Evolutionary conservation across 2,329 filamentous ascomycete genomes (phyloP), one percentile per base, ranked within the genome.

Genomic region (Epichloe coenophiala): DNA sequence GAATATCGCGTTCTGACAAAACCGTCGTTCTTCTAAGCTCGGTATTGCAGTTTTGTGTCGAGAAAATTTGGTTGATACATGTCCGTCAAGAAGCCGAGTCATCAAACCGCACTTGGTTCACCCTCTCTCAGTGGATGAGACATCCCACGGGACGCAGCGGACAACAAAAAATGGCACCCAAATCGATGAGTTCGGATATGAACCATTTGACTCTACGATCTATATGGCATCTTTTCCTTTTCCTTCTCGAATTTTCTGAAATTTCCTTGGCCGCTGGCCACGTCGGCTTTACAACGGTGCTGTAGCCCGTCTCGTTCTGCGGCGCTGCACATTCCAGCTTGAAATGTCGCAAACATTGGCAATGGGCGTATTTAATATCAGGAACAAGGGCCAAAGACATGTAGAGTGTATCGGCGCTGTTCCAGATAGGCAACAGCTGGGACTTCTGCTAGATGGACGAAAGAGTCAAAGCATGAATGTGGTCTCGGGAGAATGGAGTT

Each of bases 1-100:
- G 80, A 83, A 61, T 83, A 83, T 55, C 73, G 80, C 2, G 77
- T 84, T 1, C 71, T 84, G 27, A 81, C 76, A 1, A 83, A 81
- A 64, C 78, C 78, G 0, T 75, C 71, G 0, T 83, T 83, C 58
- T 82, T 80, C 55, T 80, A 61, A 59, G 50, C 5, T n/a, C n/a
- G 9, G 17, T 17, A 11, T 13, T 21, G 31, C 31, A 8, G 44
- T 12, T 45, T 37, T n/a, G 31, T 31, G 31, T 31, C 9, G 31
- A 31, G 31, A 4, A 31, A 11, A 31, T 31, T 31, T 1, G 31
- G 31, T 31, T 31, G 27, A 11, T 1, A 4, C 27, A 31, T 31
- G 31, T 31, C 31, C 8, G 31, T 31, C 31, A 9, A 31, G 31
- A 31, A 31, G 31, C 31, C 31, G 4, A 9, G 31, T 31, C 27